Evolutionary conservation across 768 basidiomycete species (phyloP).

Genomic region (Boletellus emodensis): DNA sequence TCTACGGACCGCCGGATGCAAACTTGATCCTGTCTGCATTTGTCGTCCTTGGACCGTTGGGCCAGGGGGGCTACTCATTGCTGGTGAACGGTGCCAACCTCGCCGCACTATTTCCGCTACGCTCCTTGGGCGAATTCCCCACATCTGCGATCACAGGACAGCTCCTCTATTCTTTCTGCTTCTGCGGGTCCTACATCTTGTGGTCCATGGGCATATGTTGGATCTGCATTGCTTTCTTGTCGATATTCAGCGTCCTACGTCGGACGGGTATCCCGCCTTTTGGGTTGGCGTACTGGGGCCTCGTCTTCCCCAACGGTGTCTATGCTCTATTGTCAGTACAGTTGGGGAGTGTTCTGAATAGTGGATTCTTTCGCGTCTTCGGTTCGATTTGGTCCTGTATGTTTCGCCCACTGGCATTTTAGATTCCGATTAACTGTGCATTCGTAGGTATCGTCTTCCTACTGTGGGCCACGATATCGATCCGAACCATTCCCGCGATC

Average conservation of each 20-base stretch:
- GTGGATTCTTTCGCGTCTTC: constrained; percentile 47
- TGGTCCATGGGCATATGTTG: constrained; percentile 58
- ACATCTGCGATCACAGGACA: constrained; percentile 35
- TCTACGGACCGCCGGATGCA: constrained; percentile 39
- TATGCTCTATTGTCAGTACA: constrained; percentile 48
- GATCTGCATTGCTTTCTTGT: constrained; percentile 42
- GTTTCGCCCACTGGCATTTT: constrained; percentile 10
- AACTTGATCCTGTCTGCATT: constrained; percentile 42
- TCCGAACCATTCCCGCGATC: constrained; percentile 42
- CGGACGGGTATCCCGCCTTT: constrained; percentile 37
- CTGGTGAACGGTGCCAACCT: constrained; percentile 39
- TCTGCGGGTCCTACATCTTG: constrained; percentile 44
- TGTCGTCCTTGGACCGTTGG: constrained; percentile 50
- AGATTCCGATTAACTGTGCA: not conserved
- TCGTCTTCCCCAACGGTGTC: constrained; percentile 54
- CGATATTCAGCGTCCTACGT: constrained; percentile 33
- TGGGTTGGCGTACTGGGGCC: constrained; percentile 49
- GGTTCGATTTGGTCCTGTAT: constrained; percentile 52
- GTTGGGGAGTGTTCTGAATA: constrained; percentile 46
- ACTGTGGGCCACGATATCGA: constrained; percentile 40
- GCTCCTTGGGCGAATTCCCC: constrained; percentile 30
- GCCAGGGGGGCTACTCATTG: constrained; percentile 47
- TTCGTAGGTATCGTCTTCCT: constrained; percentile 38
- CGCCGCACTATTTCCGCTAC: constrained; percentile 31
- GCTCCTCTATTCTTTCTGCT: constrained; percentile 41